Evolutionary conservation across 148 eudicot genomes (phyloP).

Genomic region (Rheum nobile): DNA sequence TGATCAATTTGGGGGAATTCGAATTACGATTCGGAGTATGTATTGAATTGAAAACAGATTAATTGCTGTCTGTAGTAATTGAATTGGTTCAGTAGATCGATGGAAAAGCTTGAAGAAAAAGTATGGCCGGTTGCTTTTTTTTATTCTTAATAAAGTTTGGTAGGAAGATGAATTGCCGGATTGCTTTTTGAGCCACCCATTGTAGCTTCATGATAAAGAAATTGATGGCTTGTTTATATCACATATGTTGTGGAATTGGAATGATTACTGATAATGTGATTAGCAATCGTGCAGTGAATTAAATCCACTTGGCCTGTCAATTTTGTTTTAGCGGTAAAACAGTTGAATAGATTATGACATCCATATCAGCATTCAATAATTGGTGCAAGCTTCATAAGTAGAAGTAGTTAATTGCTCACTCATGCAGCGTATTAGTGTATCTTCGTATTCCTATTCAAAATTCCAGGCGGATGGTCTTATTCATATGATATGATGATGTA

Average conservation of each 20-base stretch:
- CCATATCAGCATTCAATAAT: neutral
- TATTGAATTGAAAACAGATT: neutral
- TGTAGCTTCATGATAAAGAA: neutral
- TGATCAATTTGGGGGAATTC: neutral
- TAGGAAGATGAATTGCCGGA: neutral
- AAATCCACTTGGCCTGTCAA: neutral
- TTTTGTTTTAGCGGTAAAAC: neutral
- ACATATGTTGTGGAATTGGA: neutral
- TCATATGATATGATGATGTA: too few relatives aligned
- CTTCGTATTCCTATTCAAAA: neutral
- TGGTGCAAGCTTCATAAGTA: neutral
- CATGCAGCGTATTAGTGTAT: neutral
- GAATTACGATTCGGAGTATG: neutral
- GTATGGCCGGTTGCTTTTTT: neutral
- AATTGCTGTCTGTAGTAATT: neutral
- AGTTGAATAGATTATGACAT: neutral
- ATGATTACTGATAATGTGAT: neutral
- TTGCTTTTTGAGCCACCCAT: neutral
- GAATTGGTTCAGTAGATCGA: neutral
- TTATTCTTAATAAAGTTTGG: neutral
- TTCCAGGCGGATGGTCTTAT: too few relatives aligned
- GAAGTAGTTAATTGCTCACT: neutral
- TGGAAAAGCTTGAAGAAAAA: constrained; percentile 1
- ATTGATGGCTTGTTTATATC: neutral
- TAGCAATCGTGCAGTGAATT: neutral